Conservation (phyloP, 1,139 yeast species). For the Blastobotrys indianensis region DNA sequence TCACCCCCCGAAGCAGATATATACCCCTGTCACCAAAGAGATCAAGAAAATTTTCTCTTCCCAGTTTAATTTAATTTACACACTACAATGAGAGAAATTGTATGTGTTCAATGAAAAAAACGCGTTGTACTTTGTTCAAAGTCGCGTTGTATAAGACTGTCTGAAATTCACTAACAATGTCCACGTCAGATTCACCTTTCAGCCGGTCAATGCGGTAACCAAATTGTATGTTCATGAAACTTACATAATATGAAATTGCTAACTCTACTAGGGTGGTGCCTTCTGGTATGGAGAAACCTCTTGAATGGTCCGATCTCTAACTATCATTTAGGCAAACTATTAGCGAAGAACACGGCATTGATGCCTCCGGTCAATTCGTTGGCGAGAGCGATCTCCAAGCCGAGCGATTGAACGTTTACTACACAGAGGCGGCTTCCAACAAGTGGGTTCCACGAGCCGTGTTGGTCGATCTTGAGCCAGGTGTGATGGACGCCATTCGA, state of each 20-base stretch:
- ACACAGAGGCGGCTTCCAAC: slow-evolving; percentile 52
- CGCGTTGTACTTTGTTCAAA: not conserved
- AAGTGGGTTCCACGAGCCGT: slow-evolving; percentile 93
- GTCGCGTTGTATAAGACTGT: too few species aligned
- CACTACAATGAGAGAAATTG: slow-evolving; percentile 26
- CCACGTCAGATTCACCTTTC: slow-evolving; percentile 73
- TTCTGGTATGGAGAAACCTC: slow-evolving; percentile 45
- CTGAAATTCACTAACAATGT: not conserved
- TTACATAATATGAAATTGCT: not conserved
- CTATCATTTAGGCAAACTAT: slow-evolving; percentile 65
- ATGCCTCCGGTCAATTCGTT: slow-evolving; percentile 53
- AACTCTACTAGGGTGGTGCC: slow-evolving; percentile 66
- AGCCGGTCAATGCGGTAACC: slow-evolving; percentile 99
- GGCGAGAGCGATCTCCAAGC: slow-evolving; percentile 39
- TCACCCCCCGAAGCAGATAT: not conserved
- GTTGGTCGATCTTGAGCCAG: slow-evolving; percentile 88
- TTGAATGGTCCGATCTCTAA: not conserved
- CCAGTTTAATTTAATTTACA: too few species aligned
- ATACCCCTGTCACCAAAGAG: too few species aligned
- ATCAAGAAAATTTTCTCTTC: too few species aligned
- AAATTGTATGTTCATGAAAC: slow-evolving; percentile 56
- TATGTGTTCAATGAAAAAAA: slow-evolving; percentile 6
- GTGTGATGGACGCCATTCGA: slow-evolving; percentile 80
- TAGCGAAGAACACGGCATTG: slow-evolving; percentile 94
- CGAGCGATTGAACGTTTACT: slow-evolving; percentile 46